phyloP scores from a whole-genome alignment of 305 asterid species.

The Vinca major region DNA sequence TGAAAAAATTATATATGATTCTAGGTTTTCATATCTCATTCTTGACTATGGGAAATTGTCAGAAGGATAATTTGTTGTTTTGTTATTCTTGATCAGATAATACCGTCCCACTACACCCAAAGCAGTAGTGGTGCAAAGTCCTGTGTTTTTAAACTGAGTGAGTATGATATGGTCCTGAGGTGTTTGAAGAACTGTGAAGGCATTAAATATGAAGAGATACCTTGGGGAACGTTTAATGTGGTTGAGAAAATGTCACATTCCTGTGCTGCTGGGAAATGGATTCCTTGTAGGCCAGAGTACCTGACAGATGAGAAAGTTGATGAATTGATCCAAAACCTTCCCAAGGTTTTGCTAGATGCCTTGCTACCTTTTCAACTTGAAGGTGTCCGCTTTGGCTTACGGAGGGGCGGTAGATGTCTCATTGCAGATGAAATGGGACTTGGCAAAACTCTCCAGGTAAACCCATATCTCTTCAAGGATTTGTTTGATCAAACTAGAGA shows the following conservation, averaged over 20 bases:
- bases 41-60: background rate
- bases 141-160: constrained; percentile 54
- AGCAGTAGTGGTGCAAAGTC: constrained; percentile 59
- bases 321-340: constrained; percentile 57
- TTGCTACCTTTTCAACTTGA: constrained; percentile 86
- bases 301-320: constrained; percentile 72
- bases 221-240: constrained; percentile 76
- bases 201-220: constrained; percentile 75
- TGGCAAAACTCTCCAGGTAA: constrained; percentile 91
- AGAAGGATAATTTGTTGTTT: constrained; percentile 4
- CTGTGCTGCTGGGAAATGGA: constrained; percentile 49
- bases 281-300: constrained; percentile 84
- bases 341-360: constrained; percentile 42
- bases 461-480: constrained; percentile 8
- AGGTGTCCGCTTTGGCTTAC: constrained; percentile 75
- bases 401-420: constrained; percentile 93
- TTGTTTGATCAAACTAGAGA: background rate
- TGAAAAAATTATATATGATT: background rate
- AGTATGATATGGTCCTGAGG: constrained; percentile 54
- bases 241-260: constrained; percentile 64
- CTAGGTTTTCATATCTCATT: background rate
- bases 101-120: constrained; percentile 70
- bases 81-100: constrained; percentile 31
- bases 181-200: constrained; percentile 51
- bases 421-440: constrained; percentile 99